A percentile compares a stretch with the other conserved stretches of the same genome.
phyloP scores from a whole-genome alignment of 331 rosid species.

The Arachis monticola region DNA sequence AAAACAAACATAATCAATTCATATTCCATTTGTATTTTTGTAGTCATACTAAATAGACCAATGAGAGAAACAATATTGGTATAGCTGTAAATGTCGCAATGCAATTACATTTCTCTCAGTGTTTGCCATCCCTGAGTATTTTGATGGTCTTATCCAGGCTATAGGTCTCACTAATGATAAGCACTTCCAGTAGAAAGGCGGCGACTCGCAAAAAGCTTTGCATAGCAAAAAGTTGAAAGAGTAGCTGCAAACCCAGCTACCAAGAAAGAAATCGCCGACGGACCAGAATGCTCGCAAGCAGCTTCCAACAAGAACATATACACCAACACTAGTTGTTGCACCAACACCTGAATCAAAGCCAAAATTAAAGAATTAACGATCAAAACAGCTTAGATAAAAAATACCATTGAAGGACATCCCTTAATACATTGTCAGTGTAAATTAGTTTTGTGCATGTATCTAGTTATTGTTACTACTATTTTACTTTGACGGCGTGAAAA shows the following conservation, averaged over 20 bases:
- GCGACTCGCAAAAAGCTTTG: slow-evolving; percentile 81
- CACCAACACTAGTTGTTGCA: slow-evolving; percentile 95
- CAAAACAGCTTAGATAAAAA: background rate
- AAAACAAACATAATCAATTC: no score
- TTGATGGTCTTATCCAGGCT: slow-evolving; percentile 67
- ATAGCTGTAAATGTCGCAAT: no score
- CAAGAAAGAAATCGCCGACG: slow-evolving; percentile 82
- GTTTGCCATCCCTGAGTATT: no score
- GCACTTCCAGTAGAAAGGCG: slow-evolving; percentile 99
- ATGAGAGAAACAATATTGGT: no score
- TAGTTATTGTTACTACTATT: no score
- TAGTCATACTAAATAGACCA: no score
- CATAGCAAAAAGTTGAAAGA: slow-evolving; percentile 92
- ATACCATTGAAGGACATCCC: background rate
- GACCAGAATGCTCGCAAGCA: slow-evolving; percentile 90
- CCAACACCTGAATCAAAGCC: slow-evolving; percentile 73
- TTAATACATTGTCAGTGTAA: no score
- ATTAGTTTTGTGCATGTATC: no score
- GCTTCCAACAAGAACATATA: slow-evolving; percentile 96
- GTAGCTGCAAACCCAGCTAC: slow-evolving; percentile 91
- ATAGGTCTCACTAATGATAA: slow-evolving; percentile 85
- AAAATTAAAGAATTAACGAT: background rate
- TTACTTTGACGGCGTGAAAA: no score
- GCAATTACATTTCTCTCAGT: no score
- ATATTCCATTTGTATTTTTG: no score